Conservation (phyloP, 1,284 basidiomycete species). For the Microbotryum violaceum region DNA sequence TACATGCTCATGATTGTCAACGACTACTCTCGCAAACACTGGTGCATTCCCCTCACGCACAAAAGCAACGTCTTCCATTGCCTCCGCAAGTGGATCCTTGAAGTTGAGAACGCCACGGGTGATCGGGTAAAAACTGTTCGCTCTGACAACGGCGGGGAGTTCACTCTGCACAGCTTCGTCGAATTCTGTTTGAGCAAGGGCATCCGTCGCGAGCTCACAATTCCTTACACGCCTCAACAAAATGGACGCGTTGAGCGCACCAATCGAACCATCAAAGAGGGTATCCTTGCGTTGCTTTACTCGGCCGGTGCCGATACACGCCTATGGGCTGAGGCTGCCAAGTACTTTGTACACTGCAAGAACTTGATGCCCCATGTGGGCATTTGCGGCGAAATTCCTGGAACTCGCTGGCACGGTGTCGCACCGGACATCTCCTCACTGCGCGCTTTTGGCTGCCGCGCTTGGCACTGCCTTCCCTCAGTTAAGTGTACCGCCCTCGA, state of each 20-base stretch:
- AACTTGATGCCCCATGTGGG: constrained; percentile 39
- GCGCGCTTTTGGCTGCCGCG: constrained; percentile 40
- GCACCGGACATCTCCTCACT: constrained; percentile 40
- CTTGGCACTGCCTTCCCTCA: constrained; percentile 31
- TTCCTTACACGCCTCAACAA: constrained; percentile 41
- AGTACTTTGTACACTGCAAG: constrained; percentile 38
- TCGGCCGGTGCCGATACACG: constrained; percentile 33
- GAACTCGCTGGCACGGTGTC: constrained; percentile 32
- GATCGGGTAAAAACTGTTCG: constrained; percentile 38
- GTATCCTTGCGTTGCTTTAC: constrained; percentile 35
- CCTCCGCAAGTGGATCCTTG: constrained; percentile 39
- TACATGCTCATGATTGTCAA: constrained; percentile 44
- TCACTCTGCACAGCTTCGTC: constrained; percentile 32
- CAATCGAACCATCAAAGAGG: constrained; percentile 38
- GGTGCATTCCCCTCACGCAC: constrained; percentile 34
- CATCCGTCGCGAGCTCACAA: constrained; percentile 38
- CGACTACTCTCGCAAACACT: constrained; percentile 34
- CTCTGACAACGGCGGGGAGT: constrained; percentile 41
- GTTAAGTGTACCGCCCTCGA: too few species aligned
- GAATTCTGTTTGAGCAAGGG: constrained; percentile 36
- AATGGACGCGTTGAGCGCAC: constrained; percentile 39
- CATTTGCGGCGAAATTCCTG: constrained; percentile 34
- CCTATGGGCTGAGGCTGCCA: constrained; percentile 41
- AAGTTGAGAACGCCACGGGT: constrained; percentile 32
- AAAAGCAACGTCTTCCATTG: constrained; percentile 40